Conservation (phyloP, 441 rosid species). For the Metrosideros polymorpha region DNA sequence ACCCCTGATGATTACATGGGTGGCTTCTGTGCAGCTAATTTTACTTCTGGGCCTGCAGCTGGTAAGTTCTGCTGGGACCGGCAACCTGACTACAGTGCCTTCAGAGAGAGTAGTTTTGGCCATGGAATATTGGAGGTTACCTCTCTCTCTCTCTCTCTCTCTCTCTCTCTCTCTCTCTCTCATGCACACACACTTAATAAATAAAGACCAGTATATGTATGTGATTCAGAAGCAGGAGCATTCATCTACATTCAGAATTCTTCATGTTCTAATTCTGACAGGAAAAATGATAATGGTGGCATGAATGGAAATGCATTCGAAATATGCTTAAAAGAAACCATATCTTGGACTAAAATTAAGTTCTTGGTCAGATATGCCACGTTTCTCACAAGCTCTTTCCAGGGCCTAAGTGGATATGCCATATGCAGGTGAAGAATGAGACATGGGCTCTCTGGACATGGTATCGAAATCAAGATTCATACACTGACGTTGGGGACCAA, state of each 20-base stretch:
- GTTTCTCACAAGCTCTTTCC: background rate
- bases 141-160: background rate
- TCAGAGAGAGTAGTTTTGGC: slow-evolving; percentile 87
- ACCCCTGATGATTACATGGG: slow-evolving; percentile 30
- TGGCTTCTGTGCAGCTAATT: slow-evolving; percentile 54
- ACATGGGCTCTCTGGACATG: slow-evolving; percentile 87
- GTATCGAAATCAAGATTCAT: slow-evolving; percentile 59
- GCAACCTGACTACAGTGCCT: slow-evolving; percentile 90
- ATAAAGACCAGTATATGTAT: background rate
- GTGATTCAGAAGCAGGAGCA: background rate
- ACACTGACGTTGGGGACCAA: slow-evolving; percentile 30
- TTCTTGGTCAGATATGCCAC: background rate
- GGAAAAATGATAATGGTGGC: background rate
- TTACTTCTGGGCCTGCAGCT: slow-evolving; percentile 48
- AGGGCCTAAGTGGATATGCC: background rate
- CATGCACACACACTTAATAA: background rate
- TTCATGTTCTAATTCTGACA: background rate
- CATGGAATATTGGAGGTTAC: slow-evolving; percentile 69
- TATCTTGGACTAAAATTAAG: background rate
- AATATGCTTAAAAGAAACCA: background rate
- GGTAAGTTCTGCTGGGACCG: slow-evolving; percentile 54
- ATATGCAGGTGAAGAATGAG: slow-evolving; percentile 68
- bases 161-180: background rate
- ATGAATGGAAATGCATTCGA: background rate
- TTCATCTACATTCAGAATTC: background rate